Conservation (phyloP, 805 yeast species). For the Yamadazyma laniorum region DNA sequence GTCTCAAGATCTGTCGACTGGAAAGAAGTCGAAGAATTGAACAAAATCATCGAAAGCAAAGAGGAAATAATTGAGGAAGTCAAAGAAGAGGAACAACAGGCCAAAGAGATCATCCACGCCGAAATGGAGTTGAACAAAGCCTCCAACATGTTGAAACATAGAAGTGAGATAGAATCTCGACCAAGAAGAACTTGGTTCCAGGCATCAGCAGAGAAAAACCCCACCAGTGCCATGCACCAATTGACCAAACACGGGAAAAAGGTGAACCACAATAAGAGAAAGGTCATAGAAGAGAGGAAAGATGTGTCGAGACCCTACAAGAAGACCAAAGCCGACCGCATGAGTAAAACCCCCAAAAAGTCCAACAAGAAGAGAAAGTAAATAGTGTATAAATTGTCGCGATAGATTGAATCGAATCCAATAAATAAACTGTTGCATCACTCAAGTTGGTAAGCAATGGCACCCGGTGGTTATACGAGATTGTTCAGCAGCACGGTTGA, state of each 20-base stretch:
- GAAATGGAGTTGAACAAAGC: conserved; percentile 90
- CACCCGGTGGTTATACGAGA: conserved; percentile 25
- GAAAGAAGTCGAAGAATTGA: conserved; percentile 72
- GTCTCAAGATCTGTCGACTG: conserved; percentile 93
- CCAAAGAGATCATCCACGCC: conserved; percentile 81
- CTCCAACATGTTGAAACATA: conserved; percentile 75
- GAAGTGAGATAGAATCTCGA: conserved; percentile 78
- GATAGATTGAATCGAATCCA: no score
- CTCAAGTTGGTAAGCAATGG: no score
- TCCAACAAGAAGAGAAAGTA: conserved; percentile 5
- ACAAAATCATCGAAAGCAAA: conserved; percentile 59
- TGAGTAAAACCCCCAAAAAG: conserved; percentile 32
- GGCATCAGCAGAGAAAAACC: conserved; percentile 51
- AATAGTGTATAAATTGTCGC: no score
- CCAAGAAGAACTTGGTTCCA: conserved; percentile 98
- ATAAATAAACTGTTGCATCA: no score
- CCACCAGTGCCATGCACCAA: conserved; percentile 32
- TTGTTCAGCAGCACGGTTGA: conserved; percentile 28
- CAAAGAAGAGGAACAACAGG: conserved; percentile 81
- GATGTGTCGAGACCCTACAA: conserved; percentile 64
- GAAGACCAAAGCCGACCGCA: conserved; percentile 76
- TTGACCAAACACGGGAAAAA: conserved; percentile 52
- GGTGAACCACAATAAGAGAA: conserved; percentile 67
- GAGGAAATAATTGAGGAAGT: conserved; percentile 67
- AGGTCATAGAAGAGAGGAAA: conserved; percentile 58